phyloP scores from a whole-genome alignment of 495 filamentous ascomycete genomes.

The Diplogelasinospora grovesii region DNA sequence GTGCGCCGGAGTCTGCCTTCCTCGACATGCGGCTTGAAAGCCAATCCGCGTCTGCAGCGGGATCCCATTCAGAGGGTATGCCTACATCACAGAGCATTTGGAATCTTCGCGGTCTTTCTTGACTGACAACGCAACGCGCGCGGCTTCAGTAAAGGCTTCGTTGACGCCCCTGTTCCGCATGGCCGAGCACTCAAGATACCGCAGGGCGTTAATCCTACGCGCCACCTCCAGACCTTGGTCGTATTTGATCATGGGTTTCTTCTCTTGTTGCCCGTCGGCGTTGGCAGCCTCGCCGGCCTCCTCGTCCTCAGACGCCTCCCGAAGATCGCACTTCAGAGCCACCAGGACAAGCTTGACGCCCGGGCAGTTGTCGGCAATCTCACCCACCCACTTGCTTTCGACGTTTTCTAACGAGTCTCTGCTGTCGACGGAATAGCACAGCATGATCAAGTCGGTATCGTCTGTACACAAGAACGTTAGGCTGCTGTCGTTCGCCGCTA shows the following conservation, averaged over 20 bases:
- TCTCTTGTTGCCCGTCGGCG: conserved; percentile 42
- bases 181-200: conserved; percentile 97
- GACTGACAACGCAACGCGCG: conserved; percentile 88
- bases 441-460: conserved; percentile 96
- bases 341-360: conserved; percentile 93
- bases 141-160: conserved; percentile 97
- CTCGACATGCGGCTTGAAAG: too few relatives aligned
- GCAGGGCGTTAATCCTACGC: conserved; percentile 75
- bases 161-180: conserved; percentile 96
- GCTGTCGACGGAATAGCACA: conserved; percentile 95
- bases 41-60: too few relatives aligned
- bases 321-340: conserved; percentile 91
- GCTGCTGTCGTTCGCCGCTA: too few relatives aligned
- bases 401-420: conserved; percentile 97
- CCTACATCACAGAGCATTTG: conserved; percentile 54
- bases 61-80: background rate
- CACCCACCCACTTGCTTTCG: conserved; percentile 93
- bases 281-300: conserved; percentile 38
- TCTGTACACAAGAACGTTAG: too few relatives aligned
- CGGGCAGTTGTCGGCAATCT: conserved; percentile 96
- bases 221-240: conserved; percentile 90
- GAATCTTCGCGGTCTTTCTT: conserved; percentile 55
- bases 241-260: conserved; percentile 79
- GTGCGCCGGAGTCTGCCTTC: too few relatives aligned
- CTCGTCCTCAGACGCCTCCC: conserved; percentile 58